These are phyloP conservation scores for Trifolium dubium DNA, from an alignment of 306 rosid genomes.

Conservation along the genomic window DNA sequence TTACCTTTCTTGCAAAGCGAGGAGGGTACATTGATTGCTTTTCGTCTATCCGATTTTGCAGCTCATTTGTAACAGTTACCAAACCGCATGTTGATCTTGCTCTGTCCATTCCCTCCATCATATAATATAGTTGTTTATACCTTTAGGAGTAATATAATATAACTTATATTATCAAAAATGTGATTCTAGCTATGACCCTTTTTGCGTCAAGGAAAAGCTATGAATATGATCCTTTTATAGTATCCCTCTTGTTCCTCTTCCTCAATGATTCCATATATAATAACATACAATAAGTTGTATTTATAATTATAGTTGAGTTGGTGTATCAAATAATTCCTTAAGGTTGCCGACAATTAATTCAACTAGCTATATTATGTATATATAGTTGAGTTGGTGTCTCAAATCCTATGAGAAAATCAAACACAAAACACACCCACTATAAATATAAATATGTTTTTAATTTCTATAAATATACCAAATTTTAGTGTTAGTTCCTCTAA, in stretches of 20 bases:
- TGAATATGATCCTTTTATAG: constrained; percentile 9
- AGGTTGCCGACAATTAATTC: no score
- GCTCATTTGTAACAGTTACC: constrained; percentile 21
- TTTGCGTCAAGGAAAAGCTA: neutral
- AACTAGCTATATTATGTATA: no score
- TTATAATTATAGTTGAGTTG: neutral
- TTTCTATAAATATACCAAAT: no score
- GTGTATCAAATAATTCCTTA: neutral
- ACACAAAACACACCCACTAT: no score
- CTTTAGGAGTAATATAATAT: neutral
- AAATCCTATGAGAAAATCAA: no score
- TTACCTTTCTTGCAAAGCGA: constrained; percentile 60
- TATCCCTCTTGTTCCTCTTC: neutral
- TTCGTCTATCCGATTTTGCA: constrained; percentile 28
- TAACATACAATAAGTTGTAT: neutral
- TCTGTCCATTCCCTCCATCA: constrained; percentile 37
- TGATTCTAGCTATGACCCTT: neutral
- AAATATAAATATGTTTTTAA: no score
- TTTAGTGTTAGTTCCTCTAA: no score
- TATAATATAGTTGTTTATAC: neutral
- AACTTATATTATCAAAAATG: neutral
- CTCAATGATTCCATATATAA: neutral
- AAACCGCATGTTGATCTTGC: constrained; percentile 6
- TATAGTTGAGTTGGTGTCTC: no score
- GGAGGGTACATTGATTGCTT: constrained; percentile 52